A percentile compares a stretch with the other conserved stretches of the same genome.
Conservation (phyloP, 768 basidiomycete species). For the Boletales sp. region DNA sequence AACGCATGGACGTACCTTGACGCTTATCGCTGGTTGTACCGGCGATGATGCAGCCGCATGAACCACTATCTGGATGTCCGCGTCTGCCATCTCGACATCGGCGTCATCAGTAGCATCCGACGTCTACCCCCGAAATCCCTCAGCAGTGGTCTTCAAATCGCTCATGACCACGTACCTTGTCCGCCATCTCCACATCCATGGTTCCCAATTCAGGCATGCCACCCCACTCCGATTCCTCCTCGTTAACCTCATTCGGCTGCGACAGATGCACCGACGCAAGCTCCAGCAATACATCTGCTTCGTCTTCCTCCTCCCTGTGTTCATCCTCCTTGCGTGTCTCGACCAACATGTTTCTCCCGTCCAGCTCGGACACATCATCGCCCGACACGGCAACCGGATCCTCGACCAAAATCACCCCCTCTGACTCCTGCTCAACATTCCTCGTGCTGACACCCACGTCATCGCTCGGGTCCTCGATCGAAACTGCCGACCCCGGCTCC, state of each 20-base stretch:
- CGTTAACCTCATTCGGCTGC: background rate
- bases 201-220: background rate
- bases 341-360: background rate
- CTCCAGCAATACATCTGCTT: slow-evolving; percentile 17
- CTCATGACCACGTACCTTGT: slow-evolving; percentile 9
- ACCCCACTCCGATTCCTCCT: background rate
- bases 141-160: background rate
- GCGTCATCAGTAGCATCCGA: background rate
- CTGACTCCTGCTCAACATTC: too few relatives aligned
- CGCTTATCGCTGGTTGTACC: background rate
- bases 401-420: too few relatives aligned
- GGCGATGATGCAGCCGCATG: background rate
- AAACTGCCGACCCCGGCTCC: too few relatives aligned
- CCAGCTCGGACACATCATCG: too few relatives aligned
- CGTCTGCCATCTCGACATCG: too few relatives aligned
- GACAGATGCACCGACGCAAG: slow-evolving; percentile 26
- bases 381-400: too few relatives aligned
- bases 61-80: background rate
- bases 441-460: background rate
- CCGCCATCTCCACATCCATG: background rate
- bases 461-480: background rate
- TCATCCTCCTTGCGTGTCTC: background rate
- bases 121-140: slow-evolving; percentile 1
- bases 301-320: slow-evolving; percentile 3
- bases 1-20: background rate